Evolutionary conservation across 2,329 filamentous ascomycete species (phyloP).

Genomic region (Trichoderma koningiopsis): DNA sequence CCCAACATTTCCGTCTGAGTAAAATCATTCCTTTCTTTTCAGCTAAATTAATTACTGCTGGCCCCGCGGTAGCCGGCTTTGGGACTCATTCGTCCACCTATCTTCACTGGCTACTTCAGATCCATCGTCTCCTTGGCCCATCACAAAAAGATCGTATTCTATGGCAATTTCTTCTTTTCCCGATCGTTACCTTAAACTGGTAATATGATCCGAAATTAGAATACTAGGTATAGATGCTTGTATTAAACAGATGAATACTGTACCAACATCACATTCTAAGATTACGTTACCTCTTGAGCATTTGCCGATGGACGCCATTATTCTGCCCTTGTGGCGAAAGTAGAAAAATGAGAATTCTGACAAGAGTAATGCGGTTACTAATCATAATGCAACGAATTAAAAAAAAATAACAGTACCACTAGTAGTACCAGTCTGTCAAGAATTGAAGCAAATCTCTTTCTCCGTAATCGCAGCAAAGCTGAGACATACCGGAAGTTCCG

Average conservation of each 20-base stretch:
- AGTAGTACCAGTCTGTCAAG: too few species aligned
- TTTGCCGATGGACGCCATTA: neutral
- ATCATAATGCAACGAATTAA: neutral
- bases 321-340: neutral
- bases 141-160: neutral
- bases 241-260: neutral
- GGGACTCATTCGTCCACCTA: neutral
- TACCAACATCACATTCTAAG: neutral
- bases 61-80: conserved; percentile 4
- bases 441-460: neutral
- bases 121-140: conserved; percentile 10
- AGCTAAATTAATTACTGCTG: neutral
- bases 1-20: neutral
- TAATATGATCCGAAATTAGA: neutral
- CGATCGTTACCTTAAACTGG: neutral
- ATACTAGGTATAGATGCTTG: neutral
- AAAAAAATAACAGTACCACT: too few species aligned
- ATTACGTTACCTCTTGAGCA: neutral
- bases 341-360: neutral
- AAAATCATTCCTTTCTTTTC: neutral
- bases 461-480: neutral
- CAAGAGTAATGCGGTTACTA: neutral
- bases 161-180: too few species aligned
- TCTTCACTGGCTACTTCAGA: conserved; percentile 5
- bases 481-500: neutral